Percentiles rank a stretch among this genome's conserved stretches.
Conservation (phyloP, 768 basidiomycete species). For the Ramaria sp. region DNA sequence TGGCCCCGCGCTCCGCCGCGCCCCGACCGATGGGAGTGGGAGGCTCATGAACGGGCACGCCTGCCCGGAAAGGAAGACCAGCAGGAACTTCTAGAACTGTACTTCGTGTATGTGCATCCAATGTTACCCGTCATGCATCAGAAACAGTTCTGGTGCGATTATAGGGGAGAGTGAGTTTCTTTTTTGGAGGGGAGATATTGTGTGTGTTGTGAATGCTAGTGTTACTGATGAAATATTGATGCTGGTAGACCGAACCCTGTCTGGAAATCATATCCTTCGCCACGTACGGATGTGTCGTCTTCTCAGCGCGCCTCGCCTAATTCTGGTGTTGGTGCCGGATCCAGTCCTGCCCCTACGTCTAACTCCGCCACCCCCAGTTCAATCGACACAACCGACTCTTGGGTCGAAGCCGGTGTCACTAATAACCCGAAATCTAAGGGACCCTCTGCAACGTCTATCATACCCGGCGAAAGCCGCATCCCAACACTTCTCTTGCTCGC, state of each 20-base stretch:
- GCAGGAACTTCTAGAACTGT: slow-evolving; percentile 66
- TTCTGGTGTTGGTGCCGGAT: background rate
- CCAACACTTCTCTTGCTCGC: slow-evolving; percentile 62
- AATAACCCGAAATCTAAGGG: background rate
- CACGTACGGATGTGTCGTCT: background rate
- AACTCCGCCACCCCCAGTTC: background rate
- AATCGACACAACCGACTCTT: background rate
- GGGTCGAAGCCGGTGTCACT: no score
- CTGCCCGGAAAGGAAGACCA: slow-evolving; percentile 17
- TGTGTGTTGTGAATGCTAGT: background rate
- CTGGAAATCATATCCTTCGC: background rate
- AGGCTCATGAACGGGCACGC: background rate
- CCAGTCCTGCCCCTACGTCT: background rate
- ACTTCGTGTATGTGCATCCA: slow-evolving; percentile 76
- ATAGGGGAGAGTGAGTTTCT: slow-evolving; percentile 19
- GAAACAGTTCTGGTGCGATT: slow-evolving; percentile 51
- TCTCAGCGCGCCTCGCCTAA: background rate
- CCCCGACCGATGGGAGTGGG: slow-evolving; percentile 13
- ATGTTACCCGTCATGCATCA: slow-evolving; percentile 72
- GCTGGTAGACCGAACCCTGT: background rate
- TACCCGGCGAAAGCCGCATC: slow-evolving; percentile 16
- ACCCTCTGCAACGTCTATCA: background rate
- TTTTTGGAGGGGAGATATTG: background rate
- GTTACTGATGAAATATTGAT: background rate
- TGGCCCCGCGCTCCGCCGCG: slow-evolving; percentile 49